A percentile compares a stretch with the other conserved stretches of the same genome.
Conservation (phyloP, 2,329 filamentous ascomycete genomes). For the Pseudogymnoascus sp. region DNA sequence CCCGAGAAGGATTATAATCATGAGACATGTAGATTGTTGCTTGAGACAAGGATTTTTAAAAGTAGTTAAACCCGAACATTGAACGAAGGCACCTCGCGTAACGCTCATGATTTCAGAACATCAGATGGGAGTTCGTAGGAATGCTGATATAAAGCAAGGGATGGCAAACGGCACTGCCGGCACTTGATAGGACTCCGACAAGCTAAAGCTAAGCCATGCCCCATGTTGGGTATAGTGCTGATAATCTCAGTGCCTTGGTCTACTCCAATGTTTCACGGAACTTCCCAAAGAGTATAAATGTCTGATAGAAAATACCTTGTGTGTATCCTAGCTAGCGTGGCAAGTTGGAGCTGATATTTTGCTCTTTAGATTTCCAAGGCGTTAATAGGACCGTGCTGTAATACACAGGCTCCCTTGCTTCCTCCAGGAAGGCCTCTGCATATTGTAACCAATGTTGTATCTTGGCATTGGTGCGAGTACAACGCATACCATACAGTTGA, state of each 20-base stretch:
- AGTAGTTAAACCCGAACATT: background rate
- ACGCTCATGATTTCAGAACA: background rate
- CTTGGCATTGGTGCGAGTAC: background rate
- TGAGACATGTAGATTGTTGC: background rate
- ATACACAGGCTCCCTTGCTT: background rate
- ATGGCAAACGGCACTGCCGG: background rate
- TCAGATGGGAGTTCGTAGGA: background rate
- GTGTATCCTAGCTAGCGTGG: background rate
- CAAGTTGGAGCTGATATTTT: background rate
- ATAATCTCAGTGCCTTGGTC: background rate
- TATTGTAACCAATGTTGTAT: background rate
- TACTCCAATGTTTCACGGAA: background rate
- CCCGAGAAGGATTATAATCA: background rate
- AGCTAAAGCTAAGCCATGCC: background rate
- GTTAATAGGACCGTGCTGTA: background rate
- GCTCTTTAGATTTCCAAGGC: background rate
- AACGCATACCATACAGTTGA: background rate
- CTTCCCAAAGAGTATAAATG: background rate
- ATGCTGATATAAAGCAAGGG: background rate
- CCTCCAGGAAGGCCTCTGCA: background rate
- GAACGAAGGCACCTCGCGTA: background rate
- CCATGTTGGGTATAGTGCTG: background rate
- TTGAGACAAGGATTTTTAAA: background rate
- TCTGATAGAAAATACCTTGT: background rate
- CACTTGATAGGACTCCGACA: no score